Evolutionary conservation across 2,329 filamentous ascomycete genomes (phyloP).

Genomic region (Botryotinia narcissicola): DNA sequence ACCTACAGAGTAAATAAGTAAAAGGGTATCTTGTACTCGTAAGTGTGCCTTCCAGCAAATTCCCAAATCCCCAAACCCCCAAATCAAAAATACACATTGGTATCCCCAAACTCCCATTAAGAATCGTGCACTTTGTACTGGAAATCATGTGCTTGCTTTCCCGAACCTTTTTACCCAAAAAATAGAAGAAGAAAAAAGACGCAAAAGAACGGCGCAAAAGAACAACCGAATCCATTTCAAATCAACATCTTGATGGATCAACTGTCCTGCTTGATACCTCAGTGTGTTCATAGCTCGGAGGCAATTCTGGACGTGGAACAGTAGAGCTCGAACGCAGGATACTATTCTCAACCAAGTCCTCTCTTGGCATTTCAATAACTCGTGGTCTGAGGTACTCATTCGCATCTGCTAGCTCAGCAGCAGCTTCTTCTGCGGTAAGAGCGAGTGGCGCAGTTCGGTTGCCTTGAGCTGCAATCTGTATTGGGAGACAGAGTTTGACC

Average conservation of each 20-base stretch:
- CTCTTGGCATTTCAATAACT: constrained; percentile 33
- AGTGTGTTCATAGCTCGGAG: constrained; percentile 36
- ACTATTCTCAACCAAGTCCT: constrained; percentile 32
- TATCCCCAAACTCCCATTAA: not conserved
- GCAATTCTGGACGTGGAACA: constrained; percentile 25
- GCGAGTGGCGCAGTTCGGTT: constrained; percentile 22
- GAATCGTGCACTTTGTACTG: too few relatives aligned
- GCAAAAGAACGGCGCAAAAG: not conserved
- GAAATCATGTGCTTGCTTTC: not conserved
- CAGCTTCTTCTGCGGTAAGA: constrained; percentile 28
- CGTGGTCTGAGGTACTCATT: constrained; percentile 34
- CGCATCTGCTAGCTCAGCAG: constrained; percentile 33
- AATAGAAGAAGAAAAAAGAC: not conserved
- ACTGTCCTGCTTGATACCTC: constrained; percentile 13
- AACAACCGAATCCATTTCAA: not conserved
- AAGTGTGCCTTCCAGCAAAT: constrained; percentile 4
- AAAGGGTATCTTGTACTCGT: constrained; percentile 13
- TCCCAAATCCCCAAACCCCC: not conserved
- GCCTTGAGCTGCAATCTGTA: constrained; percentile 36
- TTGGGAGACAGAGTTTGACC: constrained; percentile 31
- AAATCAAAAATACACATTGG: not conserved
- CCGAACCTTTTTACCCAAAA: not conserved
- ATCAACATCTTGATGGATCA: constrained; percentile 26
- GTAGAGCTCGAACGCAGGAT: constrained; percentile 24
- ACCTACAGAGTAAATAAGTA: not conserved